A percentile compares a stretch with the other conserved stretches of the same genome.
These are phyloP conservation scores for Gryganskiella cystojenkinii DNA, from an alignment of 192 early-diverging fungal genomes.

Conservation along the genomic window DNA sequence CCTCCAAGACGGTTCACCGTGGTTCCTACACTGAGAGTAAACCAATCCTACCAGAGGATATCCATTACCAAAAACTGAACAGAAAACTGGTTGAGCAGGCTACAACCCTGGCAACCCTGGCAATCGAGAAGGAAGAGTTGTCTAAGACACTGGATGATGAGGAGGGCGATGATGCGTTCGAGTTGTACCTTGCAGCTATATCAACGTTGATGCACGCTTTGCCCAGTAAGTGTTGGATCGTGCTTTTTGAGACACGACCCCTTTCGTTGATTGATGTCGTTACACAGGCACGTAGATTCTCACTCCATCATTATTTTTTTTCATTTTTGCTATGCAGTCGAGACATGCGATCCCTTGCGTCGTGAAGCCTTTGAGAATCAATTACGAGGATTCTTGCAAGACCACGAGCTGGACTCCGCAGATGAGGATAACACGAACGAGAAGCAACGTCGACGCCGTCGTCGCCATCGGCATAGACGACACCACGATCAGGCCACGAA, in stretches of 20 bases:
- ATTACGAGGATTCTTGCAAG: constrained; percentile 26
- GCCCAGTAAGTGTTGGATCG: constrained; percentile 37
- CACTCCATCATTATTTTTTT: background rate
- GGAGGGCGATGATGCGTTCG: constrained; percentile 52
- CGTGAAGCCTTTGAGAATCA: constrained; percentile 38
- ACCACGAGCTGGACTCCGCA: constrained; percentile 15
- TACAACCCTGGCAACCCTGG: constrained; percentile 37
- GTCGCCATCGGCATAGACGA: constrained; percentile 35
- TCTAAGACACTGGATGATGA: constrained; percentile 51
- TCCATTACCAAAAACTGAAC: constrained; percentile 46
- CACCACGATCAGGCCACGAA: constrained; percentile 24
- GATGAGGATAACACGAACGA: background rate
- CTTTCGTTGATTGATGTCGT: background rate
- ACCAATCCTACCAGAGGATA: constrained; percentile 23
- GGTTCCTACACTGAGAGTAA: constrained; percentile 13
- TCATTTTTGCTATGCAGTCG: constrained; percentile 11
- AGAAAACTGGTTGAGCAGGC: constrained; percentile 50
- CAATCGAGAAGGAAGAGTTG: constrained; percentile 43
- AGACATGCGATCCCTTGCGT: constrained; percentile 43
- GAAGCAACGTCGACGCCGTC: constrained; percentile 28
- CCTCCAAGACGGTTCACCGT: constrained; percentile 37
- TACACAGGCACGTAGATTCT: background rate
- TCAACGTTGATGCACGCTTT: constrained; percentile 50
- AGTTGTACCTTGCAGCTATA: constrained; percentile 48
- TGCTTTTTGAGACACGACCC: background rate